Base-by-base conservation (phyloP, 495 filamentous ascomycete species). In the Penicillium steckii region DNA sequence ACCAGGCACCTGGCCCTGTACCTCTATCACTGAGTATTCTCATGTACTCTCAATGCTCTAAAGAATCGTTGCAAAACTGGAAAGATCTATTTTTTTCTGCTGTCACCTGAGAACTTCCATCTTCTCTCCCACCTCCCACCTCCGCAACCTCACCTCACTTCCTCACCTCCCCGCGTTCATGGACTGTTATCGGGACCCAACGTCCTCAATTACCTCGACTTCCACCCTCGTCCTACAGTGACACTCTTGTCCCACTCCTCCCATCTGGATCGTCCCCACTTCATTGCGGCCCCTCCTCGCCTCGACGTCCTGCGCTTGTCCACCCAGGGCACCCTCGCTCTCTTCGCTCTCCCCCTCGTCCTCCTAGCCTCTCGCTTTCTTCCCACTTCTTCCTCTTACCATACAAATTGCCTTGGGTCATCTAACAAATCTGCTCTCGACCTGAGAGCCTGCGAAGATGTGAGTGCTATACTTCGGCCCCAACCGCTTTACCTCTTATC, bases 371-470 rank as follows among this genome's bases (percentile, higher is more conserved):
- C 25, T 50, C 37, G 27, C 40, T 33, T 26, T 46, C 13, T 45
- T 35, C 25, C 37, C 2, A 25, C 48, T 43, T 48, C 23, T 37
- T 10, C 33, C 50, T 35, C 24, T 15, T 37, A 25, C 19, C 30
- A 35, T 13, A 44, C n/a, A 1, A n/a, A n/a, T n/a, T n/a, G n/a
- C 10, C 41, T 32, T 38, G 23, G n/a, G 35, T 19, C 26, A 22
- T 40, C 46, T 19, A 52, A 57, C 54, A 53, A 48, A 42, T 33
- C 51, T 32, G 52, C 55, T 59, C 60, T 60, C 55, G 38, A 17
- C 22, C 50, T 42, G 50, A 56, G 56, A 50, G 47, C 48, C 45
- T 52, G 49, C 50, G 53, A 71, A 64, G 35, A 73, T 73, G 70
- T 73, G 61, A 55, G 68, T 64, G 15, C 19, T n/a, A n/a, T n/a